Evolutionary conservation across 1,139 yeast species (phyloP), one percentile per base, ranked within the genome.

Genomic region (Pichia sp.): DNA sequence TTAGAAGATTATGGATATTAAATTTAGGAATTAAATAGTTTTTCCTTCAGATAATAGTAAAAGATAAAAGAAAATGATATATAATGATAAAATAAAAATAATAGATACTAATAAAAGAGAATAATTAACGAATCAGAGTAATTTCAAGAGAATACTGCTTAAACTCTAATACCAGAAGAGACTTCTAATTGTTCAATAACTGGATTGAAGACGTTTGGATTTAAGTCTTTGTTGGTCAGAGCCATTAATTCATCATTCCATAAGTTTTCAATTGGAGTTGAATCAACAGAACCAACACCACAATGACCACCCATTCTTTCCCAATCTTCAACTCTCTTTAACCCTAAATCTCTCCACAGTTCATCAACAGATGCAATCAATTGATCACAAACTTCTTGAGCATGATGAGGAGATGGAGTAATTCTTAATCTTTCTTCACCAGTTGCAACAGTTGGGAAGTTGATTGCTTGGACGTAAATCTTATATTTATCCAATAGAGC

Each of bases 391-490:
- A 87, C 74, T 53, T 83, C 85, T 50, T 80, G 74, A 30, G 80
- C 79, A 68, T 92, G 99, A 48, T 97, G 97, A 39, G 99, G 99
- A 39, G 98, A 90, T 47, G 99, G 97, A 20, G 98, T 92, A 63
- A 92, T 83, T 70, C 99, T 82, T 64, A 92, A 79, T 66, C 98
- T 82, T 71, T 92, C 99, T 57, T 89, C 83, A 53, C 98, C 98
- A 62, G 87, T 83, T 37, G 97, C 85, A 50, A 92, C 98, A 26
- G 98, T 92, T 49, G 99, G 99, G 80, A 85, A 92, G 72, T 92
- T 92, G 68, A 92, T 92, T 47, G 97, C 96, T 71, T 92, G 99
- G 45, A 94, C 98, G 64, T 92, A 92, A 64, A 92, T 90, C 58
- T 79, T 76, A 69, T 90, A 86, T 61, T 86, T 82, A 55, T 84